Conservation (phyloP, 148 eudicot species). For the Camellia lanceoleosa region DNA sequence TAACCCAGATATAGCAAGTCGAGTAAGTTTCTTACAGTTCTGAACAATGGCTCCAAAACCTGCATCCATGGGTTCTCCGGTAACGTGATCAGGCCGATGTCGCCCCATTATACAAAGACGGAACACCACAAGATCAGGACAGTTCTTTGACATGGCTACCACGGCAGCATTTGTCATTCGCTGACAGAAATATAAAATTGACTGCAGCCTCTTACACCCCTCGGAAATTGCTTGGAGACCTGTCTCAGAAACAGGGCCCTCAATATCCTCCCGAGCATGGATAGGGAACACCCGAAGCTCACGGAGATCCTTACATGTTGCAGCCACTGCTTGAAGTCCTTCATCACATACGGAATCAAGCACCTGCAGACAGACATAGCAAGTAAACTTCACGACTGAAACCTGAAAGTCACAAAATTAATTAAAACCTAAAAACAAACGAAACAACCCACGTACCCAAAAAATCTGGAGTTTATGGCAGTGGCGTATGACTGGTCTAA, state of each 20-base stretch:
- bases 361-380: constrained; percentile 37
- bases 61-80: constrained; percentile 82
- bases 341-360: constrained; percentile 79
- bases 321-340: constrained; percentile 79
- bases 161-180: constrained; percentile 88
- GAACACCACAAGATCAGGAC: constrained; percentile 72
- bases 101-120: constrained; percentile 87
- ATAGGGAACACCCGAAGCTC: constrained; percentile 86
- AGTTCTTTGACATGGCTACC: constrained; percentile 77
- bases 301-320: constrained; percentile 65
- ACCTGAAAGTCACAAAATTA: not conserved
- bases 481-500: constrained; percentile 50
- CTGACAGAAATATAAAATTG: constrained; percentile 78
- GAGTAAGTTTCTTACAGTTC: constrained; percentile 84
- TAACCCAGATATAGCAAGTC: constrained; percentile 74
- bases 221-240: constrained; percentile 77
- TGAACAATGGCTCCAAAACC: constrained; percentile 91
- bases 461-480: constrained; percentile 73
- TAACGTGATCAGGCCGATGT: constrained; percentile 59
- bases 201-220: constrained; percentile 68
- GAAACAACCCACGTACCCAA: constrained; percentile 46
- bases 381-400: not conserved
- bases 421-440: not conserved
- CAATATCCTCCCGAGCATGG: constrained; percentile 65
- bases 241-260: constrained; percentile 73